A percentile compares a stretch with the other conserved stretches of the same genome.
These are phyloP conservation scores for Euphorbia peplus DNA, from an alignment of 345 rosid species.

Conservation along the genomic window DNA sequence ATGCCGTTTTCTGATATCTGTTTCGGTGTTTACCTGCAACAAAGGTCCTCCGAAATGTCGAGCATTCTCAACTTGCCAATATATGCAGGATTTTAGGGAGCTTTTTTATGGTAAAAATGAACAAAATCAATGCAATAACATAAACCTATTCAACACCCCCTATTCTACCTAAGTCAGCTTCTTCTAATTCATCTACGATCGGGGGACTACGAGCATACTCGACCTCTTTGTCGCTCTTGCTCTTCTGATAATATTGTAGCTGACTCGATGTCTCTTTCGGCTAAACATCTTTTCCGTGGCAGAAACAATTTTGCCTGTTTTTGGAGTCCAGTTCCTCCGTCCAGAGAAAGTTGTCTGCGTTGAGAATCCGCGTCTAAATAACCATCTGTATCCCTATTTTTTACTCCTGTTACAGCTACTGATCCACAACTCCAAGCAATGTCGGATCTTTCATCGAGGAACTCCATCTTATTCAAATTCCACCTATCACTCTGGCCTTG, in stretches of 20 bases:
- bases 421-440: slow-evolving; percentile 42
- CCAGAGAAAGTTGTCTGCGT: slow-evolving; percentile 15
- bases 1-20: no score
- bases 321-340: slow-evolving; percentile 7
- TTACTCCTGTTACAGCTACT: slow-evolving; percentile 34
- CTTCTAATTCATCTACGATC: background rate
- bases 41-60: background rate
- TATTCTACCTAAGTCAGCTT: background rate
- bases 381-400: slow-evolving; percentile 42
- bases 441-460: slow-evolving; percentile 37
- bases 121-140: no score
- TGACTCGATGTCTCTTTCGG: slow-evolving; percentile 47
- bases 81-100: background rate
- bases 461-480: slow-evolving; percentile 26
- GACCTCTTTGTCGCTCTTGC: slow-evolving; percentile 41
- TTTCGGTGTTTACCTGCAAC: no score
- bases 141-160: background rate
- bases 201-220: slow-evolving; percentile 42
- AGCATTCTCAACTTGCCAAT: background rate
- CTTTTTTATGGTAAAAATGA: background rate
- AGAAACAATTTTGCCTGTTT: slow-evolving; percentile 41
- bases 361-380: slow-evolving; percentile 37
- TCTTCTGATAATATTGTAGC: slow-evolving; percentile 37
- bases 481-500: slow-evolving; percentile 8
- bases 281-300: slow-evolving; percentile 71